Conservation (phyloP, 192 early-diverging fungal genomes). For the Lunasporangiospora selenospora region DNA sequence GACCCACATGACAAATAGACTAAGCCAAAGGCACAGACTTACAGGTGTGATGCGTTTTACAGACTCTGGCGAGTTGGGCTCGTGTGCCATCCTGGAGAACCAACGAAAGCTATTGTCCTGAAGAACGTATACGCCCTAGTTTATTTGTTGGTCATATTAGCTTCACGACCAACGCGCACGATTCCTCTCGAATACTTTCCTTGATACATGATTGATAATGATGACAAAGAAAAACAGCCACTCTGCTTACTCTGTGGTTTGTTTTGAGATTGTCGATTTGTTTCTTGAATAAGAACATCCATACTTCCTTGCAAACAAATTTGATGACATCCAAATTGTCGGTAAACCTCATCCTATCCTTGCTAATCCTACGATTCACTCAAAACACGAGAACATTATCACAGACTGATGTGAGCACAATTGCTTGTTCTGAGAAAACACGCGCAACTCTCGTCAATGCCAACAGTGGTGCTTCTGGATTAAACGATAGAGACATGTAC, state of each 20-base stretch:
- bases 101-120: slow-evolving; percentile 98
- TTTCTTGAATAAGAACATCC: slow-evolving; percentile 94
- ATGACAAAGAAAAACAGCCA: neutral
- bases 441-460: too few relatives aligned
- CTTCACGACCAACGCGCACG: too few relatives aligned
- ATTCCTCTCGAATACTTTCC: too few relatives aligned
- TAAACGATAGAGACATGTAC: neutral
- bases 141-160: too few relatives aligned
- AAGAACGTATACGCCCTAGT: slow-evolving; percentile 94
- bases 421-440: too few relatives aligned
- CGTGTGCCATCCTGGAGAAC: slow-evolving; percentile 92
- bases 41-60: slow-evolving; percentile 81
- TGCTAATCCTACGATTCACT: slow-evolving; percentile 79
- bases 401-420: too few relatives aligned
- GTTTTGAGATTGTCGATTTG: slow-evolving; percentile 99
- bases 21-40: slow-evolving; percentile 9
- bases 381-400: too few relatives aligned
- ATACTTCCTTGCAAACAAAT: slow-evolving; percentile 99
- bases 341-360: slow-evolving; percentile 84
- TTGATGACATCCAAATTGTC: slow-evolving; percentile 98
- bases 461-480: too few relatives aligned
- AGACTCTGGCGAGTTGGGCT: slow-evolving; percentile 78
- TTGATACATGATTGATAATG: slow-evolving; percentile 8
- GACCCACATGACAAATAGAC: neutral
- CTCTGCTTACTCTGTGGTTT: slow-evolving; percentile 84